Evolutionary conservation across 1,284 basidiomycete genomes (phyloP), one percentile per base, ranked within the genome.

Genomic region (Naganishia cerealis): DNA sequence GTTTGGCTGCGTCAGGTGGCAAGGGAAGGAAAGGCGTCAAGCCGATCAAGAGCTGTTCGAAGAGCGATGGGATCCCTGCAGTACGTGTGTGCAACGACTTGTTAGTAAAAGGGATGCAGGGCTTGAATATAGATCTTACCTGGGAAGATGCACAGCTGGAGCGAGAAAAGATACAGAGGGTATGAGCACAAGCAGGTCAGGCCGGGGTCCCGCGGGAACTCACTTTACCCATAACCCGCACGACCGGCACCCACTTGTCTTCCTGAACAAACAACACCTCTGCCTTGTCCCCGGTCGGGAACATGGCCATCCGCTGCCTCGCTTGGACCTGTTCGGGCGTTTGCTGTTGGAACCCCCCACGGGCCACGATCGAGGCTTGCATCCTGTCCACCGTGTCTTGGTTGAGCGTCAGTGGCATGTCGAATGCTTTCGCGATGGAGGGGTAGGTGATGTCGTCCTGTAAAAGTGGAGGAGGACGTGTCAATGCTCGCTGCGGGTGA

Each of bases 181-280:
- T 7, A 67, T 39, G 24, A 54, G 16, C 52, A 26, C 16, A 46
- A 55, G 18, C 21, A 33, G 39, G 9, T 26, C 16, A 57, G 12
- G 2, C 29, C 38, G 21, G 16, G 26, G 8, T 18, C 8, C 26
- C 10, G 43, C 33, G 2, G 12, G 8, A 26, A 73, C 76, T 52
- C 67, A 80, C 79, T 73, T 90, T 94, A 18, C 90, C 90, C 71
- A 85, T 85, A 10, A 95, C 83, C 24, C 92, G 84, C 0, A 93
- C 87, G 1, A 94, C 90, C 24, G 92, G 92, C 75, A 94, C 92
- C 92, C 92, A 95, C 40, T 91, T 82, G 71, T 91, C 89, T 63
- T 84, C 82, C 3, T 83, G 85, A 15, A 91, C 86, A 76, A 87
- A 91, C 2, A 94, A 77, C 21, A 88, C 85, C 76, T 93, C 90